Conservation (phyloP, 228 moss, liverwort and hornwort species). For the Sphagnum fallax region DNA sequence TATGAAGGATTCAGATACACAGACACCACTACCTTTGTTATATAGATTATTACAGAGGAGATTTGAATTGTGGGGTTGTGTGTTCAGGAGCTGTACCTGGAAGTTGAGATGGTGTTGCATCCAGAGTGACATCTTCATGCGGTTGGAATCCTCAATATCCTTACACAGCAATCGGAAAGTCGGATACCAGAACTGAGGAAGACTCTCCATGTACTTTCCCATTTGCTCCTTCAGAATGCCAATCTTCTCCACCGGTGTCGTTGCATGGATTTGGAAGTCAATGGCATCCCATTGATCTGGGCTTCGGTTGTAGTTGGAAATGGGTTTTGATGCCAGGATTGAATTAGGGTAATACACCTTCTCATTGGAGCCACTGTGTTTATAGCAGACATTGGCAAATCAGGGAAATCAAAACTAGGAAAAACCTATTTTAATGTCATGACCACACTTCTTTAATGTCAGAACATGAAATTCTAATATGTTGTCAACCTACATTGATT, state of each 20-base stretch:
- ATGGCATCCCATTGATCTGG: conserved; percentile 98
- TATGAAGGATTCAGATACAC: too few relatives aligned
- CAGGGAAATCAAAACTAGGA: too few relatives aligned
- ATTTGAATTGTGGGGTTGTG: too few relatives aligned
- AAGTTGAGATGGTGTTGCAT: conserved; percentile 97
- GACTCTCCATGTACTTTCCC: conserved; percentile 82
- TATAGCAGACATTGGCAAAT: background rate
- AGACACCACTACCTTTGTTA: too few relatives aligned
- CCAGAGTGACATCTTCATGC: conserved; percentile 98
- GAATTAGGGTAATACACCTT: conserved; percentile 97
- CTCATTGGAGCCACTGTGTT: conserved; percentile 89
- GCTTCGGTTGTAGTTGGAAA: conserved; percentile 90
- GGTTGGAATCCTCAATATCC: conserved; percentile 91
- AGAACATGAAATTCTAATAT: too few relatives aligned
- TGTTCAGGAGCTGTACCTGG: conserved; percentile 40
- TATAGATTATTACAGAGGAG: too few relatives aligned
- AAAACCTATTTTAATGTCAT: too few relatives aligned
- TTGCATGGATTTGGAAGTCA: conserved; percentile 93
- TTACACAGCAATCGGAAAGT: conserved; percentile 94
- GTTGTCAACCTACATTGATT: too few relatives aligned
- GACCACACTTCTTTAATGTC: too few relatives aligned
- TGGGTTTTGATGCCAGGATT: conserved; percentile 81
- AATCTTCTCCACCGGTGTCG: conserved; percentile 74
- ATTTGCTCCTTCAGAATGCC: conserved; percentile 78
- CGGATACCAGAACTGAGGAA: conserved; percentile 98